phyloP scores from a whole-genome alignment of 192 early-diverging fungal genomes.

The Rhizophlyctis rosea region DNA sequence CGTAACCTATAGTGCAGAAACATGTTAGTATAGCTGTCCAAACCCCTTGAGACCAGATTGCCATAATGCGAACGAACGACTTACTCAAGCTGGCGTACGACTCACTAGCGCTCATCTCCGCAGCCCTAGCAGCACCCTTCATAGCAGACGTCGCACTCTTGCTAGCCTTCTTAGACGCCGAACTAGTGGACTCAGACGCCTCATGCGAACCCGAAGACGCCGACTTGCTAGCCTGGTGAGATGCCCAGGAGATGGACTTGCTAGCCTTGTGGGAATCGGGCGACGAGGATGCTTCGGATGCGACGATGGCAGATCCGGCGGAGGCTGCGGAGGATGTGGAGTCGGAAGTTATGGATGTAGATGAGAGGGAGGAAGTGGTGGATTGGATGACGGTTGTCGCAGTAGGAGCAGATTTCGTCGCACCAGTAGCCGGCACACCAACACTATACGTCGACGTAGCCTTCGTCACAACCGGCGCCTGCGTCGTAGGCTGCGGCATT shows the following conservation, averaged over 20 bases:
- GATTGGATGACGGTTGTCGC: conserved; percentile 43
- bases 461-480: background rate
- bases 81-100: too few species aligned
- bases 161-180: too few species aligned
- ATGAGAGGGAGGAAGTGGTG: conserved; percentile 23
- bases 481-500: background rate
- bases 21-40: too few species aligned
- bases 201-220: too few species aligned
- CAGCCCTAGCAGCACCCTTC: background rate
- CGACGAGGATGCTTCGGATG: background rate
- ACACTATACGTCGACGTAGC: background rate
- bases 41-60: too few species aligned
- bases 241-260: background rate
- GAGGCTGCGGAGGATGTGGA: too few species aligned
- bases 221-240: too few species aligned
- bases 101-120: too few species aligned
- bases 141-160: too few species aligned
- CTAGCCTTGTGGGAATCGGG: conserved; percentile 6
- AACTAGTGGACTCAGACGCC: background rate
- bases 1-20: too few species aligned
- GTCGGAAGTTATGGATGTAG: background rate
- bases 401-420: conserved; percentile 45
- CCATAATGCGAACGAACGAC: too few species aligned
- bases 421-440: background rate
- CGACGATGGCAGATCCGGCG: background rate